Base-by-base conservation (phyloP, 169 alveolate species). In the Plasmodium berghei region DNA sequence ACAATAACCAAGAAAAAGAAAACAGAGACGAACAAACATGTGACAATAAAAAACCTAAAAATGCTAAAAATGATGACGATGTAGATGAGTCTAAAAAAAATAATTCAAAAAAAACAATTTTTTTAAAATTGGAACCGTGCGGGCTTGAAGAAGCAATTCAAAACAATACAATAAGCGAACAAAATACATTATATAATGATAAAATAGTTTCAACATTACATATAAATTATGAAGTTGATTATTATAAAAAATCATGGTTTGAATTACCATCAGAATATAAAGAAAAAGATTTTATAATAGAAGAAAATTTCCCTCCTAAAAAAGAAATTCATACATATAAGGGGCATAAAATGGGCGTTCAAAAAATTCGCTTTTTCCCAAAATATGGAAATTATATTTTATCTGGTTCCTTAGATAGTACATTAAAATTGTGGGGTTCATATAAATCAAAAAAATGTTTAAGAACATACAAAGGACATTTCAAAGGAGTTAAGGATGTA, bases 281-380 rank as follows among this genome's bases (percentile, higher is more conserved):
- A 86, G 91, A 86, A 9, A 86, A 74, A 86, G 91, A 86, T 24
- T 86, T 86, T 61, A 61, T 86, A 52, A 71, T 86, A 70, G 87
- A 86, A 86, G 91, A 86, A 71, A 86, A 71, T 58, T 86, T 71
- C 34, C 91, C 91, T 20, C 99, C 99, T 0, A 98, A 98, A 93
- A 96, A 96, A 89, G 98, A 97, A 91, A 90, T 96, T 46, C 94
- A 95, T 87, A 96, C 98, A n/a, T 94, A 94, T 92, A 95, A 93
- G 22, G 99, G 99, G 0, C 99, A 98, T 87, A 95, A 96, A 48
- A 95, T 97, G 94, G 98, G 98, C 46, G 99, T 98, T 16, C 96
- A 97, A 90, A 92, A 95, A 26, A 96, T 97, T 34, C 95, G 96
- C 83, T 98, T 95, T 93, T 94, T 97, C 61, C 99, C 99, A 3